phyloP scores from a whole-genome alignment of 202 grass and related monocot species.

The Carex sylvatica region DNA sequence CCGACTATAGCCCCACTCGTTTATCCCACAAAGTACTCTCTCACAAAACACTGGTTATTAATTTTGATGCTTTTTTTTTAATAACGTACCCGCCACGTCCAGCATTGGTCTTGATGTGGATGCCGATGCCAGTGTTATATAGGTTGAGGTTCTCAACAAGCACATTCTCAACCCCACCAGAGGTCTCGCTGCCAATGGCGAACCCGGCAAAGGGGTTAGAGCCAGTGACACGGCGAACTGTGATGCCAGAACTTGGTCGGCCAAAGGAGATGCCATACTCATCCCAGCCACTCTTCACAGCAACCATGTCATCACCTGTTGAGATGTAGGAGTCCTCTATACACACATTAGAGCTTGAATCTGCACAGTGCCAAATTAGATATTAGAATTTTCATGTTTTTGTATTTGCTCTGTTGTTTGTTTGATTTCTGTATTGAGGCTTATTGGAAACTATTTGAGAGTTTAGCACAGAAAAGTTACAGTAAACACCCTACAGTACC shows the following conservation, averaged over 20 bases:
- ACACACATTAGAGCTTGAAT: constrained; percentile 82
- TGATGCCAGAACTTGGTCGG: constrained; percentile 63
- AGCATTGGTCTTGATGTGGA: constrained; percentile 82
- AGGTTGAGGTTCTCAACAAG: constrained; percentile 68
- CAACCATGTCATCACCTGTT: constrained; percentile 66
- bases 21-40: not conserved
- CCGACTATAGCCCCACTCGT: not conserved
- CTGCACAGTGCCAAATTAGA: constrained; percentile 26
- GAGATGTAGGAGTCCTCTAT: constrained; percentile 89
- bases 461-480: not conserved
- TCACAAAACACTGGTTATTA: not conserved
- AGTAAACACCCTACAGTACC: not conserved
- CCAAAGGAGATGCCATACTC: constrained; percentile 78
- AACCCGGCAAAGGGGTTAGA: constrained; percentile 71
- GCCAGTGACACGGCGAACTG: constrained; percentile 54
- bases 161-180: constrained; percentile 69
- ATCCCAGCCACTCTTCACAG: constrained; percentile 91
- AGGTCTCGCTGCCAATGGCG: constrained; percentile 67
- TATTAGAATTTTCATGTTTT: not conserved
- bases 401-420: not conserved
- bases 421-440: not conserved
- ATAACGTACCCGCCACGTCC: constrained; percentile 69
- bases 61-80: not conserved
- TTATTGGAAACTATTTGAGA: not conserved
- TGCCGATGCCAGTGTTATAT: constrained; percentile 52